These are phyloP conservation scores for Wickerhamomyces subpelliculosus DNA, from an alignment of 805 yeast genomes.

Conservation along the genomic window DNA sequence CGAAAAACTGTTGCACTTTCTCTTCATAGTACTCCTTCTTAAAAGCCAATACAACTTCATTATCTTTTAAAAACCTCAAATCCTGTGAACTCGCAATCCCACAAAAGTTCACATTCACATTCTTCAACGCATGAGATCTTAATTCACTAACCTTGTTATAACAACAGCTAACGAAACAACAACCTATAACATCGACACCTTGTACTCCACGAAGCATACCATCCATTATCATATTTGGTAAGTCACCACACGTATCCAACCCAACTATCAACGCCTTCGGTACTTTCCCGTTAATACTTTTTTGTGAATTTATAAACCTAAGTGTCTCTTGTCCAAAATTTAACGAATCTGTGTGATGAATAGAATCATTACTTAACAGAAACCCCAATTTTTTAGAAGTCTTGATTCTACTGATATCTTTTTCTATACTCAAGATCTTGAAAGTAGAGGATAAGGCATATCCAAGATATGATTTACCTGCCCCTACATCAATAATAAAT, in stretches of 20 bases:
- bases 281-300: not conserved
- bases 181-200: slow-evolving; percentile 2
- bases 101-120: not conserved
- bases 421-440: no score
- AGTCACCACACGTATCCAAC: slow-evolving; percentile 11
- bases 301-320: slow-evolving; percentile 3
- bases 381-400: no score
- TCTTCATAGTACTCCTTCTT: no score
- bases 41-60: no score
- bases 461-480: slow-evolving; percentile 6
- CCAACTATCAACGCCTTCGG: slow-evolving; percentile 10
- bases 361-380: no score
- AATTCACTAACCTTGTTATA: slow-evolving; percentile 7
- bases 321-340: not conserved
- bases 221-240: not conserved
- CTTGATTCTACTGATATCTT: no score
- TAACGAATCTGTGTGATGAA: not conserved
- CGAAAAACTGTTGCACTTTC: no score
- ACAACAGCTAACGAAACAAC: slow-evolving; percentile 10
- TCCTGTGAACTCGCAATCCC: slow-evolving; percentile 5
- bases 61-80: slow-evolving; percentile 1
- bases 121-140: not conserved
- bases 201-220: not conserved
- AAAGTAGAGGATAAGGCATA: no score
- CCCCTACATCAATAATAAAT: slow-evolving; percentile 10